phyloP scores from a whole-genome alignment of 1,284 basidiomycete species.

The Tremellales sp. region DNA sequence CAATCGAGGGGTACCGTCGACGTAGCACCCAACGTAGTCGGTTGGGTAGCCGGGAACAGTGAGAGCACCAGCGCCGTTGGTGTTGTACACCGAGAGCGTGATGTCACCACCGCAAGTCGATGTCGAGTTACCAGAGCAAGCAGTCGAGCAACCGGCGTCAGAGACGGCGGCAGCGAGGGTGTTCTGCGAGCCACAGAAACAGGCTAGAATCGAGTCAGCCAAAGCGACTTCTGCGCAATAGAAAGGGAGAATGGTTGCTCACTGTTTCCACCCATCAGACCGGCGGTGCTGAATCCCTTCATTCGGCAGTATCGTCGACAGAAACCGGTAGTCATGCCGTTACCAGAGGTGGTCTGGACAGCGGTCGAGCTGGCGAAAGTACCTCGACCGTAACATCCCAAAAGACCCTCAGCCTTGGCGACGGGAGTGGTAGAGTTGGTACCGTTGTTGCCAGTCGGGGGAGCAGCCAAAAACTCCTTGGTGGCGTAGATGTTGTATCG shows the following conservation, averaged over 20 bases:
- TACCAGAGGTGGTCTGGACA: not conserved
- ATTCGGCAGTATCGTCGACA: slow-evolving; percentile 14
- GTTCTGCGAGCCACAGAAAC: slow-evolving; percentile 1
- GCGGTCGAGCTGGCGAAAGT: slow-evolving; percentile 14
- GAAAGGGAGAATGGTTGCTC: not conserved
- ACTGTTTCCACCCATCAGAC: slow-evolving; percentile 7
- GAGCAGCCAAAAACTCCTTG: not conserved
- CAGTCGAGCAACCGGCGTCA: slow-evolving; percentile 4
- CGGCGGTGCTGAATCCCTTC: slow-evolving; percentile 9
- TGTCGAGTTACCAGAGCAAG: slow-evolving; percentile 11
- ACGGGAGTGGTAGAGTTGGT: not conserved
- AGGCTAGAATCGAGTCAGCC: not conserved
- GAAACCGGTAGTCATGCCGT: slow-evolving; percentile 8
- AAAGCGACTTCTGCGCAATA: not conserved
- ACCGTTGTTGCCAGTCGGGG: too few relatives aligned
- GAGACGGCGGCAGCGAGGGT: not conserved
- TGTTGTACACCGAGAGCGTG: slow-evolving; percentile 28
- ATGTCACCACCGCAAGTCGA: slow-evolving; percentile 22
- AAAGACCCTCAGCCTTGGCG: slow-evolving; percentile 16
- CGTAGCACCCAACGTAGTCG: slow-evolving; percentile 31
- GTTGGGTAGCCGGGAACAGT: slow-evolving; percentile 14
- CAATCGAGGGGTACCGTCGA: slow-evolving; percentile 14
- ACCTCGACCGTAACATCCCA: slow-evolving; percentile 26
- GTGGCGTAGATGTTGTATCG: not conserved
- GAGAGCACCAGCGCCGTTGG: slow-evolving; percentile 23